Percentiles rank a stretch among this genome's conserved stretches.
Conservation (phyloP, 371 early-diverging fungal species). For the Haplosporangium sp. region DNA sequence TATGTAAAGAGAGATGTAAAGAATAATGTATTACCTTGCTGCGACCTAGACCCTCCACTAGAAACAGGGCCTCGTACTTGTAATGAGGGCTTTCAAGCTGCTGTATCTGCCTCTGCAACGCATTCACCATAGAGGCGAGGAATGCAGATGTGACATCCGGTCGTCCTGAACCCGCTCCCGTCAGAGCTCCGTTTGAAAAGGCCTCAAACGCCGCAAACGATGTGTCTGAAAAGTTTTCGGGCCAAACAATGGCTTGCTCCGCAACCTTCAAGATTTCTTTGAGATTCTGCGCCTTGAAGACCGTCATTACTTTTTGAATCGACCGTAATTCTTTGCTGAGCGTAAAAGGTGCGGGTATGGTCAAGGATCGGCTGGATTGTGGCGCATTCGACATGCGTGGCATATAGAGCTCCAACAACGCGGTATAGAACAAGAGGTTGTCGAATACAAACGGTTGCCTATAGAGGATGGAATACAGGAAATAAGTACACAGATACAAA, state of each 20-base stretch:
- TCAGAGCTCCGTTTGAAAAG: slow-evolving; percentile 10
- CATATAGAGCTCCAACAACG: slow-evolving; percentile 32
- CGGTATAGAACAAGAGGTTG: slow-evolving; percentile 50
- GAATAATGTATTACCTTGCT: slow-evolving; percentile 20
- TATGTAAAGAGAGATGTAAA: too few relatives aligned
- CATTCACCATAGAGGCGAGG: slow-evolving; percentile 31
- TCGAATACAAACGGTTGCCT: slow-evolving; percentile 55
- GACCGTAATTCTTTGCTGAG: slow-evolving; percentile 37
- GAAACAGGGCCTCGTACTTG: slow-evolving; percentile 44
- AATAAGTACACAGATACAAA: background rate
- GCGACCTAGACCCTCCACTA: slow-evolving; percentile 40
- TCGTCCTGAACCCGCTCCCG: slow-evolving; percentile 11
- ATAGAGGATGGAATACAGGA: background rate
- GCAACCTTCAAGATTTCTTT: slow-evolving; percentile 47
- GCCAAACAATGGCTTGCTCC: slow-evolving; percentile 46
- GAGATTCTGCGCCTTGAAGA: slow-evolving; percentile 38
- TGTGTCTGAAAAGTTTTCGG: slow-evolving; percentile 45
- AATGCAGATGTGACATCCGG: slow-evolving; percentile 41
- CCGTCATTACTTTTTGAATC: slow-evolving; percentile 44
- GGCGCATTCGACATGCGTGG: slow-evolving; percentile 44
- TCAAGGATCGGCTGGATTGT: slow-evolving; percentile 23
- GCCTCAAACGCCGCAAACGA: slow-evolving; percentile 38
- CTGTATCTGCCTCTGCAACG: slow-evolving; percentile 28
- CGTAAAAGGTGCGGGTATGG: slow-evolving; percentile 33
- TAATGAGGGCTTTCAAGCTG: slow-evolving; percentile 41